phyloP scores from a whole-genome alignment of 441 rosid species.

The Pelargonium citronellum region DNA sequence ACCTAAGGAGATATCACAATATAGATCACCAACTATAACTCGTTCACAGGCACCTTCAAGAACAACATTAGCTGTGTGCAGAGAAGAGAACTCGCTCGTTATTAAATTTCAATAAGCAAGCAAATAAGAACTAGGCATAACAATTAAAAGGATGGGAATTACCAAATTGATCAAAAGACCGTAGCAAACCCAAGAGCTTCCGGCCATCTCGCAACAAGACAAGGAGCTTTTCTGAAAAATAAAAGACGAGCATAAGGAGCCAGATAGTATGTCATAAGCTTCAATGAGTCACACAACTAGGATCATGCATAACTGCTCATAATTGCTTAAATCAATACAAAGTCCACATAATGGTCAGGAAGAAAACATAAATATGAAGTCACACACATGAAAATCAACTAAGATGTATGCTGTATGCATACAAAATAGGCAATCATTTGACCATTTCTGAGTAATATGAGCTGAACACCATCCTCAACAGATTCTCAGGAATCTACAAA shows the following conservation, averaged over 20 bases:
- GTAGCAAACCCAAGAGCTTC: conserved; percentile 78
- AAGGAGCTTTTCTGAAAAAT: conserved; percentile 68
- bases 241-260: conserved; percentile 13
- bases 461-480: background rate
- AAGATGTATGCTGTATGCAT: background rate
- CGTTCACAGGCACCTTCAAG: conserved; percentile 92
- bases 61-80: conserved; percentile 80
- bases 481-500: background rate
- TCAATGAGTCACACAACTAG: too few species aligned
- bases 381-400: background rate
- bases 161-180: conserved; percentile 99
- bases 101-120: background rate
- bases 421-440: background rate
- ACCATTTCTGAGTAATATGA: background rate
- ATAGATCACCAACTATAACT: conserved; percentile 82
- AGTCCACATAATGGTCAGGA: background rate
- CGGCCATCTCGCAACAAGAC: conserved; percentile 90
- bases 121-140: background rate
- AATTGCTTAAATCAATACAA: background rate
- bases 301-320: too few species aligned
- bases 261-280: background rate
- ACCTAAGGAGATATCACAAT: conserved; percentile 88
- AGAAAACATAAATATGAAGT: too few species aligned
- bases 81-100: conserved; percentile 27
- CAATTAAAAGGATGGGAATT: conserved; percentile 7